Evolutionary conservation across 140 eudicot genomes (phyloP).

Genomic region (Anethum foeniculum): DNA sequence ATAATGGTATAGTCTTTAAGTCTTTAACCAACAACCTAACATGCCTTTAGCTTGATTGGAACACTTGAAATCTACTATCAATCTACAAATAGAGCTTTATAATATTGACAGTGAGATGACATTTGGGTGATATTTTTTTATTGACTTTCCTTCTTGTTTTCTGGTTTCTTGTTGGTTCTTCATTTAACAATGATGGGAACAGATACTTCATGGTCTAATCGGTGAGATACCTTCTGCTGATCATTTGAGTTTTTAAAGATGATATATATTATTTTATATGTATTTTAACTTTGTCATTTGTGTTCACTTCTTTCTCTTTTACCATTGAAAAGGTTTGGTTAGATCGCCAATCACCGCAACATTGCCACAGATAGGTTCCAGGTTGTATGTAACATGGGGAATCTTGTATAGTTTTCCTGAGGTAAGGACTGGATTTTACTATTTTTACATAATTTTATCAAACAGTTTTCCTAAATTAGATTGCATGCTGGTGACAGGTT

Average conservation of each 20-base stretch:
- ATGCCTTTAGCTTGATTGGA: background rate
- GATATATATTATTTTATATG: background rate
- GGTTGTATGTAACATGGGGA: slow-evolving; percentile 87
- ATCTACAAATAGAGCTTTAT: background rate
- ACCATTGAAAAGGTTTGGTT: slow-evolving; percentile 57
- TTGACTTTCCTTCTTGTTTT: background rate
- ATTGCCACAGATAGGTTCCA: slow-evolving; percentile 83
- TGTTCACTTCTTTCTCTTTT: background rate
- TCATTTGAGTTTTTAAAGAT: background rate
- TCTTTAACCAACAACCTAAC: background rate
- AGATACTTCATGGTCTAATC: slow-evolving; percentile 65
- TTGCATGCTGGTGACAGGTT: slow-evolving; percentile 39
- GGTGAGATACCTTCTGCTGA: slow-evolving; percentile 40
- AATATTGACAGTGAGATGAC: background rate
- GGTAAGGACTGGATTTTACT: slow-evolving; percentile 18
- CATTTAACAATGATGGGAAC: slow-evolving; percentile 16
- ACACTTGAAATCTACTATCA: slow-evolving; percentile 13
- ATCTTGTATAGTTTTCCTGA: slow-evolving; percentile 82
- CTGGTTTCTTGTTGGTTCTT: background rate
- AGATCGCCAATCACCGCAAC: slow-evolving; percentile 89
- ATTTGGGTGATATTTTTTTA: slow-evolving; percentile 1
- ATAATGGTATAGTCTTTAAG: background rate
- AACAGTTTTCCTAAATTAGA: background rate
- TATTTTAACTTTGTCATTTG: background rate
- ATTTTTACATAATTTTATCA: background rate